Conservation (phyloP, 1,284 basidiomycete species). For the Puccinia triticina region DNA sequence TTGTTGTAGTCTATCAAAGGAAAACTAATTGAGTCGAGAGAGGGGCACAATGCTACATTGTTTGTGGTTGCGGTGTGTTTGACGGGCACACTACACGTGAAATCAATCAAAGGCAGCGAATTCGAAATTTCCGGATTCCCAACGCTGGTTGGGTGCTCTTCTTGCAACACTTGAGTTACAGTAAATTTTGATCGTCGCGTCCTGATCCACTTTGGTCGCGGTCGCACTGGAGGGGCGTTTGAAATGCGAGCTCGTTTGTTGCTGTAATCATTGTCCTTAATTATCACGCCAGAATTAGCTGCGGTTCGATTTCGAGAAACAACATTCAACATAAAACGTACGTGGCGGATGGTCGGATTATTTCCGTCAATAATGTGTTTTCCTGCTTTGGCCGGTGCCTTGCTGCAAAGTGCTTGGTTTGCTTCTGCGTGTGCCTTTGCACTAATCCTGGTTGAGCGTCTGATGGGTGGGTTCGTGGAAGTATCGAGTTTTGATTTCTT, state of each 20-base stretch:
- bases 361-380: background rate
- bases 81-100: background rate
- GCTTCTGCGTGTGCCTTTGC: background rate
- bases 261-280: background rate
- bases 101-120: background rate
- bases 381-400: background rate
- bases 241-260: background rate
- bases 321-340: background rate
- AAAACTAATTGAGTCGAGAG: background rate
- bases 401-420: background rate
- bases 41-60: background rate
- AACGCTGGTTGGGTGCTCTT: background rate
- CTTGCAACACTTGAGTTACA: background rate
- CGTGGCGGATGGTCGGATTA: background rate
- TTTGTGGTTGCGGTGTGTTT: background rate
- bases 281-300: background rate
- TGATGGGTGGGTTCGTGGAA: background rate
- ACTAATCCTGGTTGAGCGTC: constrained; percentile 1
- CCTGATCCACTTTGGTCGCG: background rate
- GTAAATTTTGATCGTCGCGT: background rate
- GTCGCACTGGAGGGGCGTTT: background rate
- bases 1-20: background rate
- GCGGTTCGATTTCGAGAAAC: background rate
- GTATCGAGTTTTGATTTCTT: background rate
- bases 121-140: background rate